Conservation (phyloP, 2,329 filamentous ascomycete species). For the Lachnellula willkommii region DNA sequence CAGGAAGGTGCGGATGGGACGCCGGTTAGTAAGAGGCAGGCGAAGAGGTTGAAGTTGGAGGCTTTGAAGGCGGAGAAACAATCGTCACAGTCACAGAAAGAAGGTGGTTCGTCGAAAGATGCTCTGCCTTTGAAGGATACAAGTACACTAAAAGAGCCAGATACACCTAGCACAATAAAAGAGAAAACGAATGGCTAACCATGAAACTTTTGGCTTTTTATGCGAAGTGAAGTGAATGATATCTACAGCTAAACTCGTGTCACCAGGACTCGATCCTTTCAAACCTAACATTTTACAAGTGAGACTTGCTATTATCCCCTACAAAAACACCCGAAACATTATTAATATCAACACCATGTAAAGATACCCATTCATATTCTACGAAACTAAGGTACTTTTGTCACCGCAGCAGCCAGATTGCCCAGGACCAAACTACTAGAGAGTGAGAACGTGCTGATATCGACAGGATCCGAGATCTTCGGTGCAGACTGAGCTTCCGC, state of each 20-base stretch:
- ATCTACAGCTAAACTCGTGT: slow-evolving; percentile 23
- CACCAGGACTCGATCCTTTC: slow-evolving; percentile 12
- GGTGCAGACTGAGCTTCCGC: not conserved
- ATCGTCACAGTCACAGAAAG: slow-evolving; percentile 1
- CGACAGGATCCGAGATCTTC: slow-evolving; percentile 13
- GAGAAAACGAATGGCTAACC: slow-evolving; percentile 21
- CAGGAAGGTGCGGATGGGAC: slow-evolving; percentile 21
- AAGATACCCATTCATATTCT: not conserved
- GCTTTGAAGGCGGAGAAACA: slow-evolving; percentile 33
- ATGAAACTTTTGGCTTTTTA: slow-evolving; percentile 4
- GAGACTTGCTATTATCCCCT: slow-evolving; percentile 15
- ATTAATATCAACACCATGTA: slow-evolving; percentile 1
- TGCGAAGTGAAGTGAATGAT: slow-evolving; percentile 22
- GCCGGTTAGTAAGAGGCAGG: slow-evolving; percentile 48
- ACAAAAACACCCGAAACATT: slow-evolving; percentile 6
- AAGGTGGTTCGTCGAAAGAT: slow-evolving; percentile 4
- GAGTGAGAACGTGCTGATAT: slow-evolving; percentile 28
- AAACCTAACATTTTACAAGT: not conserved
- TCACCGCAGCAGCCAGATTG: slow-evolving; percentile 21
- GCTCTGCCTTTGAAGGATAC: slow-evolving; percentile 1
- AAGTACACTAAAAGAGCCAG: not conserved
- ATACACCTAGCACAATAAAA: slow-evolving; percentile 17
- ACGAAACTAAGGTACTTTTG: not conserved
- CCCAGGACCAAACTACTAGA: slow-evolving; percentile 27
- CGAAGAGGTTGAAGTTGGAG: slow-evolving; percentile 53